These are phyloP conservation scores for Thermoascus crustaceus DNA, from an alignment of 2,329 filamentous ascomycete genomes.

Conservation along the genomic window DNA sequence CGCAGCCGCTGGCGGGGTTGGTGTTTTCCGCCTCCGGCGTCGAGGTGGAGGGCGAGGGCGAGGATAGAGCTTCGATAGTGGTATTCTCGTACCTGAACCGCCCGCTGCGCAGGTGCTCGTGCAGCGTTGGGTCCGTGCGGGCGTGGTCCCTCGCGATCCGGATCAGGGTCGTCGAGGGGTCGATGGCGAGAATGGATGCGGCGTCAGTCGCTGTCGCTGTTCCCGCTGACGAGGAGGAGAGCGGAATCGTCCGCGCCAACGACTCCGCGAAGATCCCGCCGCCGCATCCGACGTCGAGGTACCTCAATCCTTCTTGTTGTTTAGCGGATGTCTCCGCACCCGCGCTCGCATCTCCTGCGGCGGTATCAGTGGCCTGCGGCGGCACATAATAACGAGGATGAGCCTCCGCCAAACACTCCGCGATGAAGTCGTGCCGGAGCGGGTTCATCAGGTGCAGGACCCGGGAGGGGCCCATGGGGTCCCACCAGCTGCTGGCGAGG, in stretches of 20 bases:
- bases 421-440: constrained; percentile 86
- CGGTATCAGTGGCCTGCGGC: background rate
- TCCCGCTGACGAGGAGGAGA: constrained; percentile 7
- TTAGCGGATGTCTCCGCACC: constrained; percentile 12
- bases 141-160: constrained; percentile 67
- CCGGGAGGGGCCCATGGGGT: constrained; percentile 83
- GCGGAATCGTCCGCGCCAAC: constrained; percentile 35
- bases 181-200: constrained; percentile 37
- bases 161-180: constrained; percentile 37
- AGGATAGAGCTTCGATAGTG: constrained; percentile 61
- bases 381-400: constrained; percentile 27
- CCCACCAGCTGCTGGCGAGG: constrained; percentile 94
- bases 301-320: constrained; percentile 45
- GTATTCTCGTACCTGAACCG: constrained; percentile 63
- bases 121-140: constrained; percentile 61
- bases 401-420: constrained; percentile 56
- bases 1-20: constrained; percentile 12
- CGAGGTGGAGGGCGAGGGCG: no score
- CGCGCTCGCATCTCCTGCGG: background rate
- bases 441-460: constrained; percentile 98
- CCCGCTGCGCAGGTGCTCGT: constrained; percentile 42
- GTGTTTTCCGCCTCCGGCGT: constrained; percentile 5
- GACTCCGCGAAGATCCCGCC: constrained; percentile 91
- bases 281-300: constrained; percentile 90
- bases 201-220: constrained; percentile 29